Conservation (phyloP, 1,284 basidiomycete species). For the Tylopilus microsporus region DNA sequence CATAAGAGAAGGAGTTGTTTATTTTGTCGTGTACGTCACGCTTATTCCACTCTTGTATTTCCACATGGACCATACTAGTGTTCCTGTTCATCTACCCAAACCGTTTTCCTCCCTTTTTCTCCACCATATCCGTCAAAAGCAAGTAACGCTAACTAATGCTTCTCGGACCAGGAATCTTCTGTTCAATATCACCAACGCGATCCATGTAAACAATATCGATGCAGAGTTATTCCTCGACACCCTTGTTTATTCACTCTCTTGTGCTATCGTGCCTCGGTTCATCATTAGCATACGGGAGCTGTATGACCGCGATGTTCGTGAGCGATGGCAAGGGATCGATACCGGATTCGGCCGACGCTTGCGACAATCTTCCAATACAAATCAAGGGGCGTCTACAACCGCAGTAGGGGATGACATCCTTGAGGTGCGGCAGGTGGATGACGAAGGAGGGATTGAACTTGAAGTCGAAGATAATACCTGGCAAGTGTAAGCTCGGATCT, state of each 20-base stretch:
- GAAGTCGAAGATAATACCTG: not conserved
- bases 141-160: not conserved
- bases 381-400: not conserved
- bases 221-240: conserved; percentile 1
- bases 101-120: too few relatives aligned
- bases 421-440: not conserved
- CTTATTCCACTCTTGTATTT: not conserved
- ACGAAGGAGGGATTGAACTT: not conserved
- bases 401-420: not conserved
- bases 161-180: not conserved
- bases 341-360: conserved; percentile 9
- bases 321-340: conserved; percentile 7
- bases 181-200: not conserved
- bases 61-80: not conserved
- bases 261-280: not conserved
- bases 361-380: not conserved
- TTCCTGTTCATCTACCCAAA: not conserved
- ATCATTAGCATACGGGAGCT: conserved; percentile 12
- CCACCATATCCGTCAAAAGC: not conserved
- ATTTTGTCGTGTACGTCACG: conserved; percentile 1
- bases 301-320: conserved; percentile 6
- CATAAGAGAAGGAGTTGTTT: not conserved
- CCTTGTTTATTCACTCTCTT: conserved; percentile 7
- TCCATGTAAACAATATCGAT: not conserved
- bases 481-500: too few relatives aligned